Evolutionary conservation across 164 flowering plant species (phyloP).

Genomic region (Amborella trichopoda): DNA sequence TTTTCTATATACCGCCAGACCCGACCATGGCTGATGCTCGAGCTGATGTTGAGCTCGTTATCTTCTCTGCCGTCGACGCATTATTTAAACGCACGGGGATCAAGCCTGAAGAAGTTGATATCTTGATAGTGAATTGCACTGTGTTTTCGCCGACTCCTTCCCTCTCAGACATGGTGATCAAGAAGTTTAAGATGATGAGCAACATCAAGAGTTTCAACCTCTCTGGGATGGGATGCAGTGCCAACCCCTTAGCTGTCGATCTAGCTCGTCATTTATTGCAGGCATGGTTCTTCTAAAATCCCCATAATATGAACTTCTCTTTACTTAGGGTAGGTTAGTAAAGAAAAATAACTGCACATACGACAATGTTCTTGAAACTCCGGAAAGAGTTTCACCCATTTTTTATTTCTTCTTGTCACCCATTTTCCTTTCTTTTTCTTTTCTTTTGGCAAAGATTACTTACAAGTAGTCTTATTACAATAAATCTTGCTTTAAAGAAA

Average conservation of each 20-base stretch:
- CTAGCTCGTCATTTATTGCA: constrained; percentile 14
- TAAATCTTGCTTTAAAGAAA: too few species aligned
- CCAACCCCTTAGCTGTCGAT: constrained; percentile 14
- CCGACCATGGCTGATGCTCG: constrained; percentile 9
- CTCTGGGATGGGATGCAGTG: constrained; percentile 77
- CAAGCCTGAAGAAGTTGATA: constrained; percentile 35
- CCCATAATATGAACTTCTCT: too few species aligned
- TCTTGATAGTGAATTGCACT: constrained; percentile 50
- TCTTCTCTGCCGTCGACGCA: constrained; percentile 26
- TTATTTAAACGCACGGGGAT: constrained; percentile 30
- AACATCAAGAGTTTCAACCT: constrained; percentile 37
- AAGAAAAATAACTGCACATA: too few species aligned
- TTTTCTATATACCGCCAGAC: constrained; percentile 24
- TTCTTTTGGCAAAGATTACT: too few species aligned
- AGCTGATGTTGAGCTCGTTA: constrained; percentile 25
- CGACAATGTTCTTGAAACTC: too few species aligned
- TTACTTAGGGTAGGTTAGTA: too few species aligned
- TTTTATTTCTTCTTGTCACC: too few species aligned
- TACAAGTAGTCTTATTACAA: too few species aligned
- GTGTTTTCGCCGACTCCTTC: constrained; percentile 53
- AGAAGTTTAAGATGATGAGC: constrained; percentile 40
- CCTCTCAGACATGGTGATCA: constrained; percentile 35
- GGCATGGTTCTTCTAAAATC: too few species aligned
- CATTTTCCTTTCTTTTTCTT: too few species aligned
- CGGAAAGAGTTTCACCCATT: too few species aligned